Percentiles rank a stretch among this genome's conserved stretches.
These are phyloP conservation scores for Letharia columbiana DNA, from an alignment of 495 filamentous ascomycete species.

Conservation along the genomic window DNA sequence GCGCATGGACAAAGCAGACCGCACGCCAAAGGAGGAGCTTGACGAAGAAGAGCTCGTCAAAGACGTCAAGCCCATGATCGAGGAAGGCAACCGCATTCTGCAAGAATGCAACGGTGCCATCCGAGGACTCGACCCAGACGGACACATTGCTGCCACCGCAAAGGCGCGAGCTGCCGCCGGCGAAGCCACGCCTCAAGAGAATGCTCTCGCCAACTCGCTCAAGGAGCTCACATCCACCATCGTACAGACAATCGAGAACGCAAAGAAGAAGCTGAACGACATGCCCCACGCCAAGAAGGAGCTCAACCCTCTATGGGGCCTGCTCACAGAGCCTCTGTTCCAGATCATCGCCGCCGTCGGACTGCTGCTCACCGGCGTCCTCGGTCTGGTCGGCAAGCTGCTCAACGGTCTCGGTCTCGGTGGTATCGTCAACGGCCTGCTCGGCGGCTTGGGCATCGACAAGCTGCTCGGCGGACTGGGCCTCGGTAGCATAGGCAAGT, in stretches of 20 bases:
- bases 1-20: slow-evolving; percentile 72
- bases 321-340: slow-evolving; percentile 76
- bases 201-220: slow-evolving; percentile 71
- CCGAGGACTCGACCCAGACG: slow-evolving; percentile 84
- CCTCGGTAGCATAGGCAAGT: slow-evolving; percentile 49
- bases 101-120: slow-evolving; percentile 85
- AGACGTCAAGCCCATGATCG: slow-evolving; percentile 76
- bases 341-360: slow-evolving; percentile 92
- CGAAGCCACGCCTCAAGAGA: slow-evolving; percentile 81
- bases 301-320: slow-evolving; percentile 77
- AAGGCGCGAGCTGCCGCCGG: slow-evolving; percentile 72
- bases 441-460: slow-evolving; percentile 72
- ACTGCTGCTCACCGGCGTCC: slow-evolving; percentile 70
- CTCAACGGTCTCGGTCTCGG: slow-evolving; percentile 81
- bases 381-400: slow-evolving; percentile 71
- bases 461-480: slow-evolving; percentile 70
- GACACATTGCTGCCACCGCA: slow-evolving; percentile 73
- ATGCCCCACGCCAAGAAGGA: slow-evolving; percentile 94
- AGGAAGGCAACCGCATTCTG: slow-evolving; percentile 73
- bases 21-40: slow-evolving; percentile 78
- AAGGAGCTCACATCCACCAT: slow-evolving; percentile 62
- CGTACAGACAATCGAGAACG: slow-evolving; percentile 72
- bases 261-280: slow-evolving; percentile 74
- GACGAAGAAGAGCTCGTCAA: slow-evolving; percentile 86
- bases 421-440: slow-evolving; percentile 65